phyloP scores from a whole-genome alignment of 1,139 yeast species.

The Pichiaceae sp. region DNA sequence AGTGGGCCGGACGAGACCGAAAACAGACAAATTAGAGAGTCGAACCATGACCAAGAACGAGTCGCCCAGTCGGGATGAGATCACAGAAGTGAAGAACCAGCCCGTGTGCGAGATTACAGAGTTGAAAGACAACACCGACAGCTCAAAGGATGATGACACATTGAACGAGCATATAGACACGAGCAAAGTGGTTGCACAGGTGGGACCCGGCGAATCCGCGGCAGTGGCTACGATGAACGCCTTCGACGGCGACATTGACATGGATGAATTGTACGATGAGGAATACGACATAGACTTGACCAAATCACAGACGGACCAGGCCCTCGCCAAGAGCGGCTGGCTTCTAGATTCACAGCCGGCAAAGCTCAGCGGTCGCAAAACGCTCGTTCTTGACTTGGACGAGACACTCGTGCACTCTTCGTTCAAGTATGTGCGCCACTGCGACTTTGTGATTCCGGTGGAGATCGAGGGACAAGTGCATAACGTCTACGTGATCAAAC shows the following conservation, averaged over 20 bases:
- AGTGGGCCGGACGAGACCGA: neutral
- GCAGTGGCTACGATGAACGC: no score
- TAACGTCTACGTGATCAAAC: conserved; percentile 89
- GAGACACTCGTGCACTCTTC: conserved; percentile 96
- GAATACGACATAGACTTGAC: conserved; percentile 41
- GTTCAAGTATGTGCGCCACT: conserved; percentile 82
- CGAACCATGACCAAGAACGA: conserved; percentile 4
- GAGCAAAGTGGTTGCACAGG: conserved; percentile 9
- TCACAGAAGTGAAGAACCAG: conserved; percentile 8
- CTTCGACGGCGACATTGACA: conserved; percentile 7
- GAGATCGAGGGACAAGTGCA: conserved; percentile 80
- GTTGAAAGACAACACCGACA: conserved; percentile 23
- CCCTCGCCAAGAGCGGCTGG: conserved; percentile 50
- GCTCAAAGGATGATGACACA: conserved; percentile 25
- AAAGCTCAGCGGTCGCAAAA: conserved; percentile 52
- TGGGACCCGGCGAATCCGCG: conserved; percentile 1
- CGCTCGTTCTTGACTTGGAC: conserved; percentile 85
- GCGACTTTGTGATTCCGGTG: conserved; percentile 92
- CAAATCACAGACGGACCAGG: conserved; percentile 63
- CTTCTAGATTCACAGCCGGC: conserved; percentile 50
- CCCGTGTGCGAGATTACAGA: conserved; percentile 17
- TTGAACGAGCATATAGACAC: conserved; percentile 9
- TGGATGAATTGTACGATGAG: conserved; percentile 12
- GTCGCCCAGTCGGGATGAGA: conserved; percentile 2
- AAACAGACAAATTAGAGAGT: neutral